These are phyloP conservation scores for Lepraria neglecta DNA, from an alignment of 495 filamentous ascomycete genomes.

Conservation along the genomic window DNA sequence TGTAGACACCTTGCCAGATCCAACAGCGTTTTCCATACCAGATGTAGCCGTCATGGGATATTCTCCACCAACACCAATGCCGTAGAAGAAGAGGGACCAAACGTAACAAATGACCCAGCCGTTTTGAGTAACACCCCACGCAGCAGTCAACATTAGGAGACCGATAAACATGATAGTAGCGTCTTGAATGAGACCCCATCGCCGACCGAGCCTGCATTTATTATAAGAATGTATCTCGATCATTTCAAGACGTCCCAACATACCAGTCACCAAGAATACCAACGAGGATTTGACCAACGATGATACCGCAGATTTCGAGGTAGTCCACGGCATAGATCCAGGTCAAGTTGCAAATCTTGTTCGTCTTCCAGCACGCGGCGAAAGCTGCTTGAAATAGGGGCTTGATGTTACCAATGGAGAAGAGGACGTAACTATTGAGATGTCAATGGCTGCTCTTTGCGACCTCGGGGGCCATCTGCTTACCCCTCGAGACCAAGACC, in stretches of 20 bases:
- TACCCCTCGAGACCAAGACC: constrained; percentile 82
- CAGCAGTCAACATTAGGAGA: constrained; percentile 76
- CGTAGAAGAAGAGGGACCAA: constrained; percentile 85
- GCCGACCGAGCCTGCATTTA: constrained; percentile 61
- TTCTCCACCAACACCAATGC: constrained; percentile 85
- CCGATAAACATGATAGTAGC: constrained; percentile 88
- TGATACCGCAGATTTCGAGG: constrained; percentile 83
- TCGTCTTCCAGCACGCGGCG: constrained; percentile 62
- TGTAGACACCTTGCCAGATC: constrained; percentile 77
- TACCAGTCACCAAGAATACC: constrained; percentile 58
- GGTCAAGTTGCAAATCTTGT: constrained; percentile 57
- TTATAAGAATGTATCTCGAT: constrained; percentile 1
- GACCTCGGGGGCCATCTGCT: constrained; percentile 8
- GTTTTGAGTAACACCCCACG: constrained; percentile 75
- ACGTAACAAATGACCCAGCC: constrained; percentile 92
- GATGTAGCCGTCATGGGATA: constrained; percentile 95
- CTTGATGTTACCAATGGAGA: constrained; percentile 85
- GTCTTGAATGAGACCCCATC: constrained; percentile 90
- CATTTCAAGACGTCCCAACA: constrained; percentile 5
- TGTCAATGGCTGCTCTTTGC: constrained; percentile 6
- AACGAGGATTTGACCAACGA: constrained; percentile 73
- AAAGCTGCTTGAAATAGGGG: constrained; percentile 67
- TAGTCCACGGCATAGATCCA: constrained; percentile 78
- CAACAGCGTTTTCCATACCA: constrained; percentile 85
- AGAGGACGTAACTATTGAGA: constrained; percentile 64